Evolutionary conservation across 2,329 filamentous ascomycete species (phyloP).

Genomic region (Chalaropsis thielavioides): DNA sequence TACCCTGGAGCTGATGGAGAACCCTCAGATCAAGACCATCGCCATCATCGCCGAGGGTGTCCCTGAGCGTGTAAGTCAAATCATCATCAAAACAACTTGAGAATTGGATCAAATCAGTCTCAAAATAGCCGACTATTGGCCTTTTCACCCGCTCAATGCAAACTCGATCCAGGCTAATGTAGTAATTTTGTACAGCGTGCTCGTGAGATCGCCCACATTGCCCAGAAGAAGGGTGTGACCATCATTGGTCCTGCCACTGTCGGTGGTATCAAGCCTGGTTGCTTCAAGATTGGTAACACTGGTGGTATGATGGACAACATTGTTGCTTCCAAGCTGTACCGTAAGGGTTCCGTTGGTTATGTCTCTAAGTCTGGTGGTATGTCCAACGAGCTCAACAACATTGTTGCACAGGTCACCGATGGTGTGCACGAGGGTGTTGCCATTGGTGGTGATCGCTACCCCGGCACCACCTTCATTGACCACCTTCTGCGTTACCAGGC

Average conservation of each 20-base stretch:
- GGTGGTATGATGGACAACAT: conserved; percentile 99
- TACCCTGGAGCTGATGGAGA: conserved; percentile 96
- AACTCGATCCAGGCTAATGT: background rate
- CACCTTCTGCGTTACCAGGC: conserved; percentile 92
- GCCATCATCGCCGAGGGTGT: conserved; percentile 99
- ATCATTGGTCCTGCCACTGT: conserved; percentile 98
- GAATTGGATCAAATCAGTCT: background rate
- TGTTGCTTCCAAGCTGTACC: conserved; percentile 98
- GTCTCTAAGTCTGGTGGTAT: conserved; percentile 99
- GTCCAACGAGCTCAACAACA: conserved; percentile 99
- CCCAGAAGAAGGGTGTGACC: conserved; percentile 96
- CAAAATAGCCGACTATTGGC: background rate
- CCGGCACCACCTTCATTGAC: conserved; percentile 98
- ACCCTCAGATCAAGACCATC: conserved; percentile 93
- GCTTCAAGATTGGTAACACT: conserved; percentile 99
- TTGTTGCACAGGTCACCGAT: conserved; percentile 88
- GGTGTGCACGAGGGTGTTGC: conserved; percentile 98
- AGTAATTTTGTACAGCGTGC: conserved; percentile 48
- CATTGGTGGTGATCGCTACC: conserved; percentile 98
- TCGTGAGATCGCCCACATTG: conserved; percentile 92
- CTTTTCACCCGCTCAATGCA: background rate
- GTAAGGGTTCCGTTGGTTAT: conserved; percentile 95
- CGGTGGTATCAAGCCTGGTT: conserved; percentile 97
- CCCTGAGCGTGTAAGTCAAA: conserved; percentile 68
- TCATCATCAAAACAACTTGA: background rate